phyloP scores from a whole-genome alignment of 306 rosid species.

The Sechiopsis laciniata region DNA sequence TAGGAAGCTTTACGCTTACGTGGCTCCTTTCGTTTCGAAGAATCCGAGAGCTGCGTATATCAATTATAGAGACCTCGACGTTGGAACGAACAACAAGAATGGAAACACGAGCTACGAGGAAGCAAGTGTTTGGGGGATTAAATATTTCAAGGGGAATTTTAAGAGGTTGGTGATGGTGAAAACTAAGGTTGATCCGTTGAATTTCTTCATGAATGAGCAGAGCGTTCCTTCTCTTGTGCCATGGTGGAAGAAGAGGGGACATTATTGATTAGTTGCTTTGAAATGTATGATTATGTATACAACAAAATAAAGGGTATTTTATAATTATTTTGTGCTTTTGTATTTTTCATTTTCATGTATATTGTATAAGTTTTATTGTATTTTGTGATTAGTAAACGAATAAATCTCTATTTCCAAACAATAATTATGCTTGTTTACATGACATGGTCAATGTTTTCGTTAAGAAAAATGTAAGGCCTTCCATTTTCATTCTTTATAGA shows the following conservation, averaged over 20 bases:
- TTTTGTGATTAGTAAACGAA: not conserved
- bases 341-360: not conserved
- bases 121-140: not conserved
- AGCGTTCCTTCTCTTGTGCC: constrained; percentile 12
- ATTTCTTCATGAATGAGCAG: constrained; percentile 19
- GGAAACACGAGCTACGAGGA: constrained; percentile 9
- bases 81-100: not conserved
- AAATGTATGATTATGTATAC: not conserved
- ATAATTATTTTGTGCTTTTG: not conserved
- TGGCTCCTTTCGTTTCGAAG: constrained; percentile 4
- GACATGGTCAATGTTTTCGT: no score
- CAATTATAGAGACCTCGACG: not conserved
- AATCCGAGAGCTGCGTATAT: not conserved
- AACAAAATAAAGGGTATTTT: not conserved
- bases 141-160: constrained; percentile 14
- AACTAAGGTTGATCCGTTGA: constrained; percentile 14
- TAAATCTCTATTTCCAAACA: no score
- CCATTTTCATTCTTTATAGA: no score
- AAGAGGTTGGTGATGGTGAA: constrained; percentile 11
- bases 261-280: not conserved
- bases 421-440: no score
- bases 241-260: constrained; percentile 18
- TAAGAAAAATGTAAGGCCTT: no score
- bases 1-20: not conserved
- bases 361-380: not conserved